Evolutionary conservation across 495 filamentous ascomycete species (phyloP).

Genomic region (Neurospora tetrasperma): DNA sequence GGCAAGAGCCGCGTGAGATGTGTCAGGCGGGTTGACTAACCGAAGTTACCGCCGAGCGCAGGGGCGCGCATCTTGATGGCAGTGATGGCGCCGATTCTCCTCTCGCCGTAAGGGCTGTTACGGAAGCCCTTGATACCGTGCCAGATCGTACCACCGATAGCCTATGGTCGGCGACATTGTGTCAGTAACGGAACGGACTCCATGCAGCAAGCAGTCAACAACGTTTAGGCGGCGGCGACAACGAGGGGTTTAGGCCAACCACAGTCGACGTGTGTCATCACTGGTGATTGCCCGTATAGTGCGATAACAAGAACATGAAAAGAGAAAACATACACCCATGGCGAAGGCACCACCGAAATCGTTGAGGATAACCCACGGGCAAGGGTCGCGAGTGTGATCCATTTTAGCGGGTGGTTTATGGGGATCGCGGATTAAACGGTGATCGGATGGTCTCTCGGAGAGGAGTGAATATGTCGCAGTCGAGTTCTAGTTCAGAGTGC

Average conservation of each 20-base stretch:
- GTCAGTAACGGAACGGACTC: neutral
- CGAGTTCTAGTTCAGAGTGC: neutral
- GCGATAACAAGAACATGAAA: neutral
- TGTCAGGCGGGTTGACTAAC: constrained; percentile 24
- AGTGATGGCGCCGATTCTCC: constrained; percentile 89
- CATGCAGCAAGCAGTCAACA: neutral
- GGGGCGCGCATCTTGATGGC: constrained; percentile 95
- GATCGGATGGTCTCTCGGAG: neutral
- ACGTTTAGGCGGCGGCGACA: neutral
- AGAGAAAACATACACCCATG: constrained; percentile 69
- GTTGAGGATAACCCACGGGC: constrained; percentile 90
- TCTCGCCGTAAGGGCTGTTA: constrained; percentile 82
- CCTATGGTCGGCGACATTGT: constrained; percentile 30
- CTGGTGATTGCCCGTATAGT: neutral
- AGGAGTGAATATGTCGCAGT: neutral
- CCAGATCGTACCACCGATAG: constrained; percentile 91
- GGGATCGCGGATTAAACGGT: neutral
- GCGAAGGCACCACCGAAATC: constrained; percentile 96
- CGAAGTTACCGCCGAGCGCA: constrained; percentile 94
- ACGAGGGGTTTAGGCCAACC: neutral
- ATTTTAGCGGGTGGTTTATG: constrained; percentile 35
- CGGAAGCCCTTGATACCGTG: constrained; percentile 96
- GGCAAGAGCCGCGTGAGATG: neutral
- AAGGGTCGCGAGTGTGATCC: constrained; percentile 82
- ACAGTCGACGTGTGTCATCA: neutral